Conservation (phyloP, 495 filamentous ascomycete genomes). For the Trypethelium eluteriae region DNA sequence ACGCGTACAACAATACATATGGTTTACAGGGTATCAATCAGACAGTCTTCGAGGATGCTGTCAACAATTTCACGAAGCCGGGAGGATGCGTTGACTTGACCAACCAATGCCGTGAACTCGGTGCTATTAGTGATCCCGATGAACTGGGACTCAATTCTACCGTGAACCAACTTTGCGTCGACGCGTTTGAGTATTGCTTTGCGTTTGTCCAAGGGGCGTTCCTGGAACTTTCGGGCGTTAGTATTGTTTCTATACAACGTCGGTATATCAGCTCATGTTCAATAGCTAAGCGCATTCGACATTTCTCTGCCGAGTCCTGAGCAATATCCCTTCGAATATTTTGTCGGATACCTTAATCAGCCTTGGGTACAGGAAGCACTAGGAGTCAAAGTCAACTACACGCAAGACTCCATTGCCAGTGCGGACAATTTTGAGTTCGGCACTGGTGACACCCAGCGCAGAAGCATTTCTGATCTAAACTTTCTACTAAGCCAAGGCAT, state of each 20-base stretch:
- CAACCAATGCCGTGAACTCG: slow-evolving; percentile 42
- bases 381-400: slow-evolving; percentile 30
- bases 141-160: slow-evolving; percentile 38
- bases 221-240: slow-evolving; percentile 3
- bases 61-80: slow-evolving; percentile 39
- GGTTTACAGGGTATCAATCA: slow-evolving; percentile 35
- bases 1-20: slow-evolving; percentile 43
- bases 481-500: slow-evolving; percentile 45
- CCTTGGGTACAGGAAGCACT: slow-evolving; percentile 28
- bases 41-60: slow-evolving; percentile 31
- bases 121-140: slow-evolving; percentile 38
- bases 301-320: slow-evolving; percentile 23
- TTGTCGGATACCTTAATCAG: slow-evolving; percentile 28
- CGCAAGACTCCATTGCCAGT: slow-evolving; percentile 14
- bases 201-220: slow-evolving; percentile 44
- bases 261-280: slow-evolving; percentile 34
- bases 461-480: slow-evolving; percentile 44
- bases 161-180: slow-evolving; percentile 44
- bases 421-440: slow-evolving; percentile 12
- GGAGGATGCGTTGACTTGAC: slow-evolving; percentile 50
- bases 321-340: slow-evolving; percentile 22
- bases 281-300: slow-evolving; percentile 34
- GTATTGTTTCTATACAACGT: background rate
- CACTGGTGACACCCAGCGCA: slow-evolving; percentile 44
- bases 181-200: slow-evolving; percentile 43